Base-by-base conservation (phyloP, 208 protist genomes). In the Trypanosoma vivax region DNA sequence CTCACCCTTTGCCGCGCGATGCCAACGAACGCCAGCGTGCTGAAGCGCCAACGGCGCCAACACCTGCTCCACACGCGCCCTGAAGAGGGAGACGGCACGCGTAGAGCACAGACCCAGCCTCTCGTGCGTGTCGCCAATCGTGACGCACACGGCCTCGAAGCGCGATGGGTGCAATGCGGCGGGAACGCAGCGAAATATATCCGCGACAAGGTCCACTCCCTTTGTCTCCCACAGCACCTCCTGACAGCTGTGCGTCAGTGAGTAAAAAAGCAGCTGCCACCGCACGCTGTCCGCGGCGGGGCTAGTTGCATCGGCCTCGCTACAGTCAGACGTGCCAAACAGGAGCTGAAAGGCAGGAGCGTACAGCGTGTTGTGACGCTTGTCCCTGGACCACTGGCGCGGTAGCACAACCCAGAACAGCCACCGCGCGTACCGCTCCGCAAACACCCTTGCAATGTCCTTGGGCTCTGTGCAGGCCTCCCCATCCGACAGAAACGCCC, bases 341-440 rank as follows among this genome's bases (percentile, higher is more conserved):
- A 83, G 18, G 28, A 77, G 24, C 19, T 70, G 68, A 40, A 76
- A 73, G 9, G 73, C 55, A 1, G 80, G 80, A 4, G 75, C 71
- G 23, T 71, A 73, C 7, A 70, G 43, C 29, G 25, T 39, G 49
- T 83, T 83, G 13, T 41, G 33, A 2, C 70, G 39, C 7, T 50
- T 58, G 37, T 89, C 68, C 52, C 70, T 58, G 3, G 48, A 65
- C 77, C 81, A 89, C 27, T 61, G 67, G n/a, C 78, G 76, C 6
- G 68, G 74, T 33, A 83, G 69, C 33, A 70, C 52, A 2, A 65
- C 35, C 16, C 70, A 45, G 28, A 76, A 69, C 10, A 56, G 30
- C 74, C 76, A 89, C 18, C 60, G 50, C 2, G 37, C 40, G 43
- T 83, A 89, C 2, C 51, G 31, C 34, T 39, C 49, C 5, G 37